Conservation (phyloP, 2,329 filamentous ascomycete species). For the Sclerotinia nivalis region DNA sequence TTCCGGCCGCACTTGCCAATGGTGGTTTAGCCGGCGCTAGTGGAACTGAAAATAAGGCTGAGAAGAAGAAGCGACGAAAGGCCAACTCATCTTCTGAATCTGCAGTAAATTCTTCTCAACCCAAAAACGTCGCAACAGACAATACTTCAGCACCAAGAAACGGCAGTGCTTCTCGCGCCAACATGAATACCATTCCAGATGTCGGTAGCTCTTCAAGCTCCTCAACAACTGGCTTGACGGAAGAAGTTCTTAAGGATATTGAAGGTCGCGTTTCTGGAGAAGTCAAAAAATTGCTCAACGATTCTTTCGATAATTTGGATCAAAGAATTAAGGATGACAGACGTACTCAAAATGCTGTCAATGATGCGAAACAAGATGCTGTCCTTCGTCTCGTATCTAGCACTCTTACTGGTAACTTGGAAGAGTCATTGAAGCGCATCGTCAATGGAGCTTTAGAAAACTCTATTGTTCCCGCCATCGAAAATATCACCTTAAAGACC, state of each 20-base stretch:
- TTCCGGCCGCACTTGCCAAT: conserved; percentile 29
- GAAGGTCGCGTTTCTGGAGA: conserved; percentile 50
- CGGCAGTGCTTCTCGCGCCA: conserved; percentile 33
- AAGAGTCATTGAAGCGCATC: conserved; percentile 49
- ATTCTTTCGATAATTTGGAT: conserved; percentile 62
- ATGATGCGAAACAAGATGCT: conserved; percentile 66
- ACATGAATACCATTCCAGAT: conserved; percentile 27
- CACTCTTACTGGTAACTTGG: conserved; percentile 69
- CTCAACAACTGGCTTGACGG: conserved; percentile 42
- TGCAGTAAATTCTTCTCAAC: conserved; percentile 29
- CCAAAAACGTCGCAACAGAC: conserved; percentile 40
- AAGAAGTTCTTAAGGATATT: conserved; percentile 50
- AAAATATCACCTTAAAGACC: conserved; percentile 56
- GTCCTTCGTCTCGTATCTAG: conserved; percentile 67
- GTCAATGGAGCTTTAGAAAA: conserved; percentile 66
- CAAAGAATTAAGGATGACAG: conserved; percentile 67
- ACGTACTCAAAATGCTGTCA: conserved; percentile 61
- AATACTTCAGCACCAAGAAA: conserved; percentile 39
- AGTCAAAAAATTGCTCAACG: conserved; percentile 54
- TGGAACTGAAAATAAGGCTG: conserved; percentile 54
- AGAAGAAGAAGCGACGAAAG: conserved; percentile 74
- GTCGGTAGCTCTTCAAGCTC: conserved; percentile 23
- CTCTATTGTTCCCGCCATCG: conserved; percentile 73
- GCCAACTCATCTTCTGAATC: conserved; percentile 46
- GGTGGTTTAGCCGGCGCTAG: conserved; percentile 34